Percentiles rank a stretch among this genome's conserved stretches.
These are phyloP conservation scores for Daldinia grandis DNA, from an alignment of 495 filamentous ascomycete genomes.

Conservation along the genomic window DNA sequence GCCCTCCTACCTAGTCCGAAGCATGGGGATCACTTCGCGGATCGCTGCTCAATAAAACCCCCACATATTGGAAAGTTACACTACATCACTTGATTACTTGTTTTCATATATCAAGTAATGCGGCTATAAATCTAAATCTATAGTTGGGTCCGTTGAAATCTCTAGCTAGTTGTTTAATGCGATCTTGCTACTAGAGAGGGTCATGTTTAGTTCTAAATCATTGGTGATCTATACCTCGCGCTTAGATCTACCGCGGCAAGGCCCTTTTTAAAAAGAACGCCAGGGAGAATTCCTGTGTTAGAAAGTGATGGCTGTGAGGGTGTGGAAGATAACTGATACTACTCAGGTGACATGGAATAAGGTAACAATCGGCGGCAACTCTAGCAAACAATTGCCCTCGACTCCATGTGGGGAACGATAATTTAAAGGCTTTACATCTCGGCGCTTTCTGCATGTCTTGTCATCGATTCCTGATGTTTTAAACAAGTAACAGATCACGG, in stretches of 20 bases:
- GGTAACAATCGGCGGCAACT: neutral
- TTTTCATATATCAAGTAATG: neutral
- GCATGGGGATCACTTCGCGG: conserved; percentile 7
- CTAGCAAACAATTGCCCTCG: conserved; percentile 8
- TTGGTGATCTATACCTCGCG: conserved; percentile 7
- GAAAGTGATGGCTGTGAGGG: conserved; percentile 5
- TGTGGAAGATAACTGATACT: neutral
- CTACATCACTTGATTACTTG: conserved; percentile 22
- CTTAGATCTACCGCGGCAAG: conserved; percentile 29
- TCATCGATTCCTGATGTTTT: neutral
- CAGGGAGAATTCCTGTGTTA: conserved; percentile 18
- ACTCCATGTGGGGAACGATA: neutral
- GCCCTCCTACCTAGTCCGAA: conserved; percentile 5
- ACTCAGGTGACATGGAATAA: neutral
- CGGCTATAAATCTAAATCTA: too few species aligned
- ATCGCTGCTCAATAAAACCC: conserved; percentile 29
- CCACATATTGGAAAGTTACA: conserved; percentile 30
- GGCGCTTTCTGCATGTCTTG: conserved; percentile 33
- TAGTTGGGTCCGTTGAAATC: neutral
- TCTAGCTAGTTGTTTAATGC: neutral
- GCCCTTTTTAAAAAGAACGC: conserved; percentile 25
- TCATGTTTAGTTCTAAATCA: neutral
- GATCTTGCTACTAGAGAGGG: neutral
- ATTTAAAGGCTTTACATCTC: neutral
- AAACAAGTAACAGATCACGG: neutral